These are phyloP conservation scores for Mucor piriformis DNA, from an alignment of 371 early-diverging fungal species.

Conservation along the genomic window DNA sequence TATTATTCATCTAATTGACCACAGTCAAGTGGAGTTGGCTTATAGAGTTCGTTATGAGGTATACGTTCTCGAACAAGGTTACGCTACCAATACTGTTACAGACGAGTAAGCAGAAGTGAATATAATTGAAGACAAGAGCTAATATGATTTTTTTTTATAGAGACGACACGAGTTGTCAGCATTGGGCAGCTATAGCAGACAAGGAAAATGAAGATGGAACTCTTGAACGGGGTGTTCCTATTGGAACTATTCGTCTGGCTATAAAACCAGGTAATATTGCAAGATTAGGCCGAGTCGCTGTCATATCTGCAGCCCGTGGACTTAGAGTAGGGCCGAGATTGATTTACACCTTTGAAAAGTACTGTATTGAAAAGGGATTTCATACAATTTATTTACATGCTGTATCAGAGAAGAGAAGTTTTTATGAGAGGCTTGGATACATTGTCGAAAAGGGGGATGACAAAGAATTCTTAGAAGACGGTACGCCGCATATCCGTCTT, in stretches of 20 bases:
- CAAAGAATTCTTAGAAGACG: constrained; percentile 39
- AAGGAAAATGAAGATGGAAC: constrained; percentile 3
- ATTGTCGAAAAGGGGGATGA: constrained; percentile 33
- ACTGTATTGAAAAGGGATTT: constrained; percentile 14
- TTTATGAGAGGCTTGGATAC: constrained; percentile 47
- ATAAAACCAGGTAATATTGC: constrained; percentile 22
- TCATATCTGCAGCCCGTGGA: constrained; percentile 39
- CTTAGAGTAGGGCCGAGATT: constrained; percentile 31
- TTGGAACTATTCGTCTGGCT: constrained; percentile 37
- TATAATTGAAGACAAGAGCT: not conserved
- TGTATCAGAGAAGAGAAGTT: constrained; percentile 41
- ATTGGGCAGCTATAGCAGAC: constrained; percentile 37
- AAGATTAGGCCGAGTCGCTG: constrained; percentile 47
- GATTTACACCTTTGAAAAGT: constrained; percentile 25
- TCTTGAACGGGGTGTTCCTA: constrained; percentile 20
- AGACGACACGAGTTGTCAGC: not conserved
- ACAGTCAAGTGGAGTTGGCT: constrained; percentile 1
- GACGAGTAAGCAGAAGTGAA: constrained; percentile 42
- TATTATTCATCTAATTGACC: not conserved
- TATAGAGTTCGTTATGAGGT: constrained; percentile 17
- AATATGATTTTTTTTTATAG: not conserved
- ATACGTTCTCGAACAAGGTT: constrained; percentile 41
- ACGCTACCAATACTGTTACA: constrained; percentile 30
- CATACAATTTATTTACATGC: constrained; percentile 34
- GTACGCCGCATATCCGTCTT: constrained; percentile 48